A percentile compares a stretch with the other conserved stretches of the same genome.
Conservation (phyloP, 2,329 filamentous ascomycete species). For the Immersiporthe knoxdaviesiana region DNA sequence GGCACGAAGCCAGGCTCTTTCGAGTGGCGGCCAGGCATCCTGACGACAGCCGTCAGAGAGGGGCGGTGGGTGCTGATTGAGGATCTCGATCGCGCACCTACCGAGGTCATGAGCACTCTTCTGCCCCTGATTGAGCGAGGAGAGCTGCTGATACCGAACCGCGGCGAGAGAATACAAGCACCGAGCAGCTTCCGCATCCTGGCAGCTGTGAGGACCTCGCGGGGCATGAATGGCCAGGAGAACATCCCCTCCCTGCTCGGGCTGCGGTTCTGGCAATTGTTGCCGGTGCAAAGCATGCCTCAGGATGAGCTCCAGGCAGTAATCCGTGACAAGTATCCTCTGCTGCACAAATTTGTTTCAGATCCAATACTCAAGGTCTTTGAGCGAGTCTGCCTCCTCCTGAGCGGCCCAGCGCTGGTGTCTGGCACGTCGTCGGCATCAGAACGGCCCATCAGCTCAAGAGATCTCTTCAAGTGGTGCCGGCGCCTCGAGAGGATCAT, state of each 20-base stretch:
- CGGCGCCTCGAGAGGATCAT: slow-evolving; percentile 72
- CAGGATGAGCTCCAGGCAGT: slow-evolving; percentile 75
- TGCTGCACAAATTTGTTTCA: slow-evolving; percentile 65
- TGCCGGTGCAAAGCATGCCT: slow-evolving; percentile 69
- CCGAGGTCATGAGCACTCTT: slow-evolving; percentile 91
- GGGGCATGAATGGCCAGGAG: slow-evolving; percentile 68
- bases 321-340: slow-evolving; percentile 70
- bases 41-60: slow-evolving; percentile 92
- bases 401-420: slow-evolving; percentile 38
- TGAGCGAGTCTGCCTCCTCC: slow-evolving; percentile 53
- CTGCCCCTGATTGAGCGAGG: slow-evolving; percentile 89
- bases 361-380: slow-evolving; percentile 62
- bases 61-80: slow-evolving; percentile 97
- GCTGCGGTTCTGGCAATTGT: slow-evolving; percentile 79
- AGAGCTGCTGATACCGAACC: slow-evolving; percentile 87
- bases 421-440: slow-evolving; percentile 30
- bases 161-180: slow-evolving; percentile 83
- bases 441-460: slow-evolving; percentile 56
- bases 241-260: slow-evolving; percentile 78
- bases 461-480: slow-evolving; percentile 91
- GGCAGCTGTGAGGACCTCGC: slow-evolving; percentile 82
- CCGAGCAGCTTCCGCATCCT: slow-evolving; percentile 86
- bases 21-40: slow-evolving; percentile 85
- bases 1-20: slow-evolving; percentile 88
- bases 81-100: slow-evolving; percentile 91